Evolutionary conservation across 1,284 basidiomycete genomes (phyloP).

Genomic region (Singerocomus rubriflavus): DNA sequence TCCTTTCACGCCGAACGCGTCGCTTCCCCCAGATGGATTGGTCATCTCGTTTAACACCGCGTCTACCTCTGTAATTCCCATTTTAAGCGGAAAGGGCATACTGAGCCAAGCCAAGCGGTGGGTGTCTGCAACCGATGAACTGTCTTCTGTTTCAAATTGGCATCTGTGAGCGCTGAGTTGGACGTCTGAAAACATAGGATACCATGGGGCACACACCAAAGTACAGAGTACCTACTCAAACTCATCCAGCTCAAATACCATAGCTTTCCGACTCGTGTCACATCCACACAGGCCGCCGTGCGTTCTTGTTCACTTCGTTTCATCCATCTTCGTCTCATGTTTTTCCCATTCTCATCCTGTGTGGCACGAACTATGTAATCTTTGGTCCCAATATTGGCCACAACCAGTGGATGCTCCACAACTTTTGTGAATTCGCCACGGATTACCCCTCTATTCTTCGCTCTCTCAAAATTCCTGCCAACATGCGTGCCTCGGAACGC

Average conservation of each 20-base stretch:
- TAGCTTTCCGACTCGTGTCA: conserved; percentile 71
- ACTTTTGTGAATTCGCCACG: conserved; percentile 80
- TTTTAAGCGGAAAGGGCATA: conserved; percentile 76
- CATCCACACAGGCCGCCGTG: conserved; percentile 54
- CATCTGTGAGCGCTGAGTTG: conserved; percentile 1
- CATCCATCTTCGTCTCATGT: background rate
- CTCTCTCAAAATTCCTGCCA: conserved; percentile 50
- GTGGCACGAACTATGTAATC: background rate
- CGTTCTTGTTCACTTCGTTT: conserved; percentile 14
- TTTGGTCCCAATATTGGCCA: background rate
- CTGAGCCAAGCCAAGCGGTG: conserved; percentile 84
- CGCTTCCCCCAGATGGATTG: conserved; percentile 68
- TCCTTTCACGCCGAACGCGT: conserved; percentile 26
- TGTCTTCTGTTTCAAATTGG: background rate
- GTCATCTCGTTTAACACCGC: conserved; percentile 83
- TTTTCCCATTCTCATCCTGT: background rate
- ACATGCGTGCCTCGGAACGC: conserved; percentile 64
- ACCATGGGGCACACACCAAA: conserved; percentile 90
- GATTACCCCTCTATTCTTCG: conserved; percentile 76
- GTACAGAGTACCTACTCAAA: conserved; percentile 89
- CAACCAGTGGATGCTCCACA: conserved; percentile 82
- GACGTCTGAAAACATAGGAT: conserved; percentile 51
- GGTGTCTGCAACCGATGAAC: conserved; percentile 12
- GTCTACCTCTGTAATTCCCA: conserved; percentile 84
- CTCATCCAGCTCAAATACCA: conserved; percentile 90